Evolutionary conservation across 2,329 filamentous ascomycete species (phyloP).

Genomic region (Stachybotrys echinatus): DNA sequence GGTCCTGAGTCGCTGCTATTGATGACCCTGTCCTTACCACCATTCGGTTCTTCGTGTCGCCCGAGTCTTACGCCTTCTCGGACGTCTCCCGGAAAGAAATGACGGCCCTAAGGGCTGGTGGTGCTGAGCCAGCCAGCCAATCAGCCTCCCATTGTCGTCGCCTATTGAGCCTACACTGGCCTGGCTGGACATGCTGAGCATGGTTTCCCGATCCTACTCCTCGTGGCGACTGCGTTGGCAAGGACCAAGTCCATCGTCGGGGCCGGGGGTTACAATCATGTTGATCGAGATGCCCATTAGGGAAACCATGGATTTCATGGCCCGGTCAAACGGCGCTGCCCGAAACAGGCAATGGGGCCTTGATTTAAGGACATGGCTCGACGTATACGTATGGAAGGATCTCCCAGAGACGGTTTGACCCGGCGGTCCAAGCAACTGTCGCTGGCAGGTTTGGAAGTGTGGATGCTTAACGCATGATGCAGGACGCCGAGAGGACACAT

Average conservation of each 20-base stretch:
- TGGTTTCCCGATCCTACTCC: not conserved
- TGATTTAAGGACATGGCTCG: no score
- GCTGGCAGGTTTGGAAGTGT: no score
- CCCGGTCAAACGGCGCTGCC: not conserved
- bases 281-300: not conserved
- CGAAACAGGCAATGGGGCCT: not conserved
- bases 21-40: not conserved
- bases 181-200: not conserved
- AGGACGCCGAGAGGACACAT: no score
- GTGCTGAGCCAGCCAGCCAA: no score
- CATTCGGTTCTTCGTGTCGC: not conserved
- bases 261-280: not conserved
- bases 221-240: not conserved
- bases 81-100: no score
- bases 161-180: no score
- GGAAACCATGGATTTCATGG: not conserved
- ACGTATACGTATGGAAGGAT: no score
- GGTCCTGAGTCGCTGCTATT: not conserved
- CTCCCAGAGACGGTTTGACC: no score
- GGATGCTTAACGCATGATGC: no score
- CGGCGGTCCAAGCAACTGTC: no score
- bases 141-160: no score
- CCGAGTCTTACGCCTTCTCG: not conserved
- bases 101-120: no score
- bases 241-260: not conserved